These are phyloP conservation scores for Ogataea nitratoaversa DNA, from an alignment of 805 yeast genomes.

Conservation along the genomic window DNA sequence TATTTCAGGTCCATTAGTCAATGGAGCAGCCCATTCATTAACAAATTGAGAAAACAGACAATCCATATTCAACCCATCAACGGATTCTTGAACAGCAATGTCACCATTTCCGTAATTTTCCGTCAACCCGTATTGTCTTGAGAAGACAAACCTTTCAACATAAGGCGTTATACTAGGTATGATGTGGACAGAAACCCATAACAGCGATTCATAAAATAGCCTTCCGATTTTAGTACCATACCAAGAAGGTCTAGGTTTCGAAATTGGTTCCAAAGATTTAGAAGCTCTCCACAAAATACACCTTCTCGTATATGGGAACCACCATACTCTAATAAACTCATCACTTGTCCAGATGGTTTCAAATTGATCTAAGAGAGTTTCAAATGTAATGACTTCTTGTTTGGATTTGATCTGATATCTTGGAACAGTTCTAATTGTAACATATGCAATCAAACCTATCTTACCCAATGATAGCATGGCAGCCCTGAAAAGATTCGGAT, in stretches of 20 bases:
- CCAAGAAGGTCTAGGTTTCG: conserved; percentile 71
- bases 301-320: conserved; percentile 90
- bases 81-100: conserved; percentile 71
- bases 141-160: conserved; percentile 81
- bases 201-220: conserved; percentile 68
- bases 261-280: conserved; percentile 61
- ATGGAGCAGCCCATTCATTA: conserved; percentile 95
- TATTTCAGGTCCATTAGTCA: conserved; percentile 70
- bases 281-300: conserved; percentile 90
- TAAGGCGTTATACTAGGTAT: conserved; percentile 75
- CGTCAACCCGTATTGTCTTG: conserved; percentile 74
- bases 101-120: conserved; percentile 59
- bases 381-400: conserved; percentile 79
- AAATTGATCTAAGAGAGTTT: conserved; percentile 68
- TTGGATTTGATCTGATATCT: conserved; percentile 73
- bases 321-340: conserved; percentile 94
- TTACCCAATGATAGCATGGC: conserved; percentile 85
- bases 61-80: conserved; percentile 90
- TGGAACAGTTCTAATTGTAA: conserved; percentile 82
- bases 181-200: conserved; percentile 75
- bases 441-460: conserved; percentile 82
- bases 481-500: conserved; percentile 69
- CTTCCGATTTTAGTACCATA: conserved; percentile 82
- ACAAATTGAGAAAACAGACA: conserved; percentile 92
- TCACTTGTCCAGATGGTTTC: conserved; percentile 78